phyloP scores from a whole-genome alignment of 164 flowering plant genomes.

The Stephania cephalantha region DNA sequence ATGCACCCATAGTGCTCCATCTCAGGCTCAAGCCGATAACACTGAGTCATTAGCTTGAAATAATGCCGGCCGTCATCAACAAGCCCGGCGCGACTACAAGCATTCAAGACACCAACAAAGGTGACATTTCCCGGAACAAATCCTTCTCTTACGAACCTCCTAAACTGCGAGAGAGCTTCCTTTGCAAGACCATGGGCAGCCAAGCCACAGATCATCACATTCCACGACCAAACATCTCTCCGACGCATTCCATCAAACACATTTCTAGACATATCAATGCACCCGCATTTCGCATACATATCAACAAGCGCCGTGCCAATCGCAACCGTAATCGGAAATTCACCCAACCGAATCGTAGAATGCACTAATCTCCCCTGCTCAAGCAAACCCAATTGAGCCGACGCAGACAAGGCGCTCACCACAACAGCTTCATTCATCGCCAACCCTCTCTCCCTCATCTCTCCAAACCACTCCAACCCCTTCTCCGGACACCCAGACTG shows the following conservation, averaged over 20 bases:
- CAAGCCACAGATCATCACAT: slow-evolving; percentile 49
- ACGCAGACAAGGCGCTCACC: slow-evolving; percentile 38
- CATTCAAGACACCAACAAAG: slow-evolving; percentile 40
- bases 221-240: slow-evolving; percentile 38
- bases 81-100: slow-evolving; percentile 46
- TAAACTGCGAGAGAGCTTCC: slow-evolving; percentile 38
- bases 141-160: slow-evolving; percentile 25
- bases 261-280: slow-evolving; percentile 28
- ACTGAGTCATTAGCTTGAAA: slow-evolving; percentile 35
- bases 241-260: slow-evolving; percentile 31
- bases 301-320: slow-evolving; percentile 39
- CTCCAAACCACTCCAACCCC: slow-evolving; percentile 30
- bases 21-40: slow-evolving; percentile 35
- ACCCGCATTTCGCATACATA: slow-evolving; percentile 44
- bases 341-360: slow-evolving; percentile 21
- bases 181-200: slow-evolving; percentile 39
- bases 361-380: slow-evolving; percentile 35
- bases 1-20: slow-evolving; percentile 63
- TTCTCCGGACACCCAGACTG: slow-evolving; percentile 34
- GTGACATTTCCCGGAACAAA: slow-evolving; percentile 34
- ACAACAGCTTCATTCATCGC: slow-evolving; percentile 37
- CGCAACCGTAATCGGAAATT: slow-evolving; percentile 23
- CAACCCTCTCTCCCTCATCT: slow-evolving; percentile 31
- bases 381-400: slow-evolving; percentile 47
- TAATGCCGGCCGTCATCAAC: slow-evolving; percentile 35